phyloP scores from a whole-genome alignment of 306 rosid genomes.

The Prunus mongolica region DNA sequence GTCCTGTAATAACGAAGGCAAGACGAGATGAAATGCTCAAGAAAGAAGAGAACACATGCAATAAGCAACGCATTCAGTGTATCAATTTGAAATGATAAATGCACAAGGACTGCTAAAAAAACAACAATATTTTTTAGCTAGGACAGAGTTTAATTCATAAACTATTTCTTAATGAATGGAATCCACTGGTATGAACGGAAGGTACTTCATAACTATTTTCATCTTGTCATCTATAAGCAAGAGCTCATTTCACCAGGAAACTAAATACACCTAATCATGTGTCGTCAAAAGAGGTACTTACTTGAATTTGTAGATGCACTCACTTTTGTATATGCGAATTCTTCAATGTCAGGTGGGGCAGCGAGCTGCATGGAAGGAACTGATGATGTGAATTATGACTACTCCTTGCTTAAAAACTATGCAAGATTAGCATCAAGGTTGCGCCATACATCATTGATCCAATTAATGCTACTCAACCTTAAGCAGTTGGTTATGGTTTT shows the following conservation, averaged over 20 bases:
- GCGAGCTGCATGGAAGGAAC: slow-evolving; percentile 30
- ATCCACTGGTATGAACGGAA: neutral
- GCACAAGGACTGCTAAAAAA: neutral
- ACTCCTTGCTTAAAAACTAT: neutral
- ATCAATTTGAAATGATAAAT: neutral
- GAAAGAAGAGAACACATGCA: neutral
- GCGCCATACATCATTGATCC: neutral
- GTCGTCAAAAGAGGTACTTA: slow-evolving; percentile 22
- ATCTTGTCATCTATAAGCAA: neutral
- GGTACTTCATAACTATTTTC: neutral
- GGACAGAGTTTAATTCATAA: neutral
- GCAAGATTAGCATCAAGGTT: neutral
- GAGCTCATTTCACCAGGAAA: neutral
- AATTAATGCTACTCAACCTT: neutral
- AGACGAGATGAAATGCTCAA: neutral
- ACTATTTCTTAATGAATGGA: neutral
- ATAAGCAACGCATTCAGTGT: neutral
- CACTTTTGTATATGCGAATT: slow-evolving; percentile 40
- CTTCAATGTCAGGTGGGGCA: slow-evolving; percentile 61
- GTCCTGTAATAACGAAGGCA: neutral
- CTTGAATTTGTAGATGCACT: slow-evolving; percentile 34
- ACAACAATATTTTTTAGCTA: neutral
- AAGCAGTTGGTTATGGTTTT: neutral
- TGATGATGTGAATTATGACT: slow-evolving; percentile 1
- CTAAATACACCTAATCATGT: neutral